Conservation (phyloP, 768 basidiomycete species). For the Trametes meyenii region DNA sequence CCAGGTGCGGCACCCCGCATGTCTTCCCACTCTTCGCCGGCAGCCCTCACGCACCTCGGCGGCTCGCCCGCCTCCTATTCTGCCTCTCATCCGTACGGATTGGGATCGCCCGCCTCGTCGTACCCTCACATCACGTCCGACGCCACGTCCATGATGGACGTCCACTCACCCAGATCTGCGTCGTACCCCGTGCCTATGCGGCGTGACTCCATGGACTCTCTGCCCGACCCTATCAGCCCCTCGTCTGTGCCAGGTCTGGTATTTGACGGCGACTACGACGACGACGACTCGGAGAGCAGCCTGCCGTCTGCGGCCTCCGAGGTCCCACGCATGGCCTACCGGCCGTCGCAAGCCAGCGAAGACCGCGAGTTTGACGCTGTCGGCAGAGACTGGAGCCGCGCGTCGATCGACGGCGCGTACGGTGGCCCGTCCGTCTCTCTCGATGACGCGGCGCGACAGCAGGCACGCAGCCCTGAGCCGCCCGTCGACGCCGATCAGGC, state of each 20-base stretch:
- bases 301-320: conserved; percentile 33
- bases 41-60: conserved; percentile 3
- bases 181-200: conserved; percentile 24
- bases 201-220: conserved; percentile 27
- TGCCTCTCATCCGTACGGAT: conserved; percentile 1
- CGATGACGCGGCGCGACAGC: conserved; percentile 1
- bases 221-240: conserved; percentile 33
- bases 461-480: conserved; percentile 11
- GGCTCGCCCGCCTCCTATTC: conserved; percentile 6
- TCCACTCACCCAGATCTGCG: conserved; percentile 24
- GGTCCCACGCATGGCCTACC: conserved; percentile 28
- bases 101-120: conserved; percentile 6
- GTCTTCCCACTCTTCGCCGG: neutral
- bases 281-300: conserved; percentile 35
- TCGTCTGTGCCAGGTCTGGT: conserved; percentile 32
- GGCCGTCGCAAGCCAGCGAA: conserved; percentile 10
- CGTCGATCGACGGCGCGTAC: conserved; percentile 1
- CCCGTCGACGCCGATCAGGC: neutral
- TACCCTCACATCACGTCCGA: conserved; percentile 11
- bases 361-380: conserved; percentile 13
- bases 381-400: conserved; percentile 11
- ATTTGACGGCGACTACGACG: conserved; percentile 33
- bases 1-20: conserved; percentile 3
- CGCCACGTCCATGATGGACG: conserved; percentile 18
- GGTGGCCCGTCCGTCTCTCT: neutral